These are phyloP conservation scores for Phylloporus arenicola DNA, from an alignment of 768 basidiomycete species.

Conservation along the genomic window DNA sequence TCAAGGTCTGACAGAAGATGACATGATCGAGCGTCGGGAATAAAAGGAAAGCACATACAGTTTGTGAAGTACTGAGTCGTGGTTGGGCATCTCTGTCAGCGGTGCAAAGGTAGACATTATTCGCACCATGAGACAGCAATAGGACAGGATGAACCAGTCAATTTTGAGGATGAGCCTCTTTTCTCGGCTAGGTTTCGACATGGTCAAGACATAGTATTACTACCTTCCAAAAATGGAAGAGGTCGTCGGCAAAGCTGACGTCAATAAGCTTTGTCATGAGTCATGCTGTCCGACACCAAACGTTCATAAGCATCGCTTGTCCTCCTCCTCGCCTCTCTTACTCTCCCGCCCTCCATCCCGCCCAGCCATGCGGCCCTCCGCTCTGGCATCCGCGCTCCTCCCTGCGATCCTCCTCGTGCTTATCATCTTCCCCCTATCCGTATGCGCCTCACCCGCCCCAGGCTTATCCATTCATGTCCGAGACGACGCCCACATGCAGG, in stretches of 20 bases:
- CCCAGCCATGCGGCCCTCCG: constrained; percentile 10
- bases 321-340: neutral
- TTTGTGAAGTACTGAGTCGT: no score
- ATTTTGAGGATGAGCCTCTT: constrained; percentile 47
- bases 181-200: no score
- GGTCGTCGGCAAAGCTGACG: constrained; percentile 16
- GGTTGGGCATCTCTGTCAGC: no score
- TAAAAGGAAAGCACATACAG: no score
- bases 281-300: neutral
- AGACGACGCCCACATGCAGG: constrained; percentile 38
- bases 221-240: neutral
- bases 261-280: constrained; percentile 4
- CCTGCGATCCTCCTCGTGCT: neutral
- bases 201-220: neutral
- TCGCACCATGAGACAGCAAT: constrained; percentile 60
- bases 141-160: no score
- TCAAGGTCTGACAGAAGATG: no score
- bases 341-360: neutral
- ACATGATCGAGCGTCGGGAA: no score
- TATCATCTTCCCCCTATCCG: constrained; percentile 14
- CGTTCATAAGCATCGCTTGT: constrained; percentile 11
- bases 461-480: constrained; percentile 11
- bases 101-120: constrained; percentile 15
- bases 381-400: neutral
- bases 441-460: constrained; percentile 11